Evolutionary conservation across 2,329 filamentous ascomycete genomes (phyloP).

Genomic region (Colletotrichum cordylinicola): DNA sequence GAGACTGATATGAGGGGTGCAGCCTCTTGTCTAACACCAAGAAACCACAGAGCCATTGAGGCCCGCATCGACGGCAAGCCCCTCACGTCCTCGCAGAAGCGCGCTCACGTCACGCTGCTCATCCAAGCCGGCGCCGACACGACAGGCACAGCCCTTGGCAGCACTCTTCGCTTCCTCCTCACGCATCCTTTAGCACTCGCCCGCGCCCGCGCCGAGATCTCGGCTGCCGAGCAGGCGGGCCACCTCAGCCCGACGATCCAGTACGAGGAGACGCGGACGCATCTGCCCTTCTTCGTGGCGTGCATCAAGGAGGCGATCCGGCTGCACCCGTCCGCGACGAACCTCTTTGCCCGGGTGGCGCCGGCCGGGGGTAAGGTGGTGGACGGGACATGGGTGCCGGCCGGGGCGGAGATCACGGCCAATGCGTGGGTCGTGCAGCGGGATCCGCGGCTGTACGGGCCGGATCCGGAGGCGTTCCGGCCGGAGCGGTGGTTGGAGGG

Average conservation of each 20-base stretch:
- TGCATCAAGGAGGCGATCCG: conserved; percentile 10
- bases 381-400: conserved; percentile 2
- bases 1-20: neutral
- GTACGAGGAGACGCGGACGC: neutral
- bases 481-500: conserved; percentile 48
- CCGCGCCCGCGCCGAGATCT: neutral
- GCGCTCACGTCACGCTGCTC: conserved; percentile 2
- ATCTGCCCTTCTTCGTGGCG: neutral
- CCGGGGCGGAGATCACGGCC: neutral
- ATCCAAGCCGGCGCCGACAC: conserved; percentile 14
- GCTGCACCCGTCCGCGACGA: neutral
- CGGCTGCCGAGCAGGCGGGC: neutral
- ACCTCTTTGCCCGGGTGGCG: neutral
- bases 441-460: conserved; percentile 34
- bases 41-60: neutral
- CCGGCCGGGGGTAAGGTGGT: neutral
- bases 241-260: neutral
- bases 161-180: conserved; percentile 6
- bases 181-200: neutral
- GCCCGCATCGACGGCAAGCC: conserved; percentile 2
- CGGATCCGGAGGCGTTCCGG: conserved; percentile 38
- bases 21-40: neutral
- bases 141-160: conserved; percentile 3
- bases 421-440: conserved; percentile 41
- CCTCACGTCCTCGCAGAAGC: neutral